Evolutionary conservation across 371 early-diverging fungal species (phyloP), one percentile per base, ranked within the genome.

Genomic region (Smittium culicis): DNA sequence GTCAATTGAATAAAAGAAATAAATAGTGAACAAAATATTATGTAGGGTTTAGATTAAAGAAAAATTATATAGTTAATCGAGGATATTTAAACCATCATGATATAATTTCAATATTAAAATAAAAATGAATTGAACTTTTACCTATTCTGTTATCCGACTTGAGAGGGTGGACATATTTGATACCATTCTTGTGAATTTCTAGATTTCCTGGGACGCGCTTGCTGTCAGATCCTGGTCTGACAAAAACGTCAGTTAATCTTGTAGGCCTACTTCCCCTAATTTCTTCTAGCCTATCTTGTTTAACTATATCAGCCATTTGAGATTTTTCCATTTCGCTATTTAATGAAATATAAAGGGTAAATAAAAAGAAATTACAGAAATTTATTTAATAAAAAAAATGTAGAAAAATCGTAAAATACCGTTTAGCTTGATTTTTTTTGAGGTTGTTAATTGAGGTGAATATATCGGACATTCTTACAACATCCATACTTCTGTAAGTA

Each of bases 11-110:
- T n/a, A n/a, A n/a, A n/a, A n/a, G n/a, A n/a, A n/a, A n/a, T n/a
- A n/a, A n/a, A n/a, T n/a, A n/a, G n/a, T n/a, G n/a, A n/a, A n/a
- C n/a, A n/a, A n/a, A n/a, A n/a, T n/a, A n/a, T n/a, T n/a, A n/a
- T n/a, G n/a, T n/a, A n/a, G n/a, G n/a, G n/a, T n/a, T n/a, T n/a
- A n/a, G n/a, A n/a, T n/a, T n/a, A n/a, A n/a, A n/a, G n/a, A n/a
- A n/a, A n/a, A n/a, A n/a, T 98, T 96, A 75, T 99, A 99, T 8
- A 95, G 96, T 73, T 99, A 95, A 84, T 95, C 99, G 79, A 99
- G 94, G 67, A 99, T 72, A 73, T 99, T 98, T 76, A 94, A 91
- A 71, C 99, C 90, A 77, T 99, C 99, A 77, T 90, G 89, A 77
- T 99, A 99, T 67, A 99, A 74, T 59, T 99, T 83, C 73, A 95